These are phyloP conservation scores for Sclerotinia glacialis DNA, from an alignment of 2,329 filamentous ascomycete genomes.

Conservation along the genomic window DNA sequence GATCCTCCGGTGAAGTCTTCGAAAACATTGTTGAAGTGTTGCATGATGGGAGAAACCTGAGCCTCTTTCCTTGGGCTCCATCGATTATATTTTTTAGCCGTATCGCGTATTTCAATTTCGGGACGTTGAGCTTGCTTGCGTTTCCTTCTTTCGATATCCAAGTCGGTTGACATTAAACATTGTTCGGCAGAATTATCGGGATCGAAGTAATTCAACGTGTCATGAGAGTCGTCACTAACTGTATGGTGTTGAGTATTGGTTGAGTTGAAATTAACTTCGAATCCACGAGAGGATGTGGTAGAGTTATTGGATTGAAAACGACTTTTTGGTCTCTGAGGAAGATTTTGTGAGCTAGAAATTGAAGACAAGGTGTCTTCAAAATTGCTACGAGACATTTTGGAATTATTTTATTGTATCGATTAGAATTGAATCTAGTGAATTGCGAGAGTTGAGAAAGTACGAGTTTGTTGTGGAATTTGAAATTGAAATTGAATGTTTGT, in stretches of 20 bases:
- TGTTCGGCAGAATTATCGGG: conserved; percentile 16
- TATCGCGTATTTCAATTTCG: conserved; percentile 36
- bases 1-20: conserved; percentile 48
- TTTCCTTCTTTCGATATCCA: conserved; percentile 11
- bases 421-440: too few species aligned
- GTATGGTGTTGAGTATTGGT: conserved; percentile 19
- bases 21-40: conserved; percentile 46
- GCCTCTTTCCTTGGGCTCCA: conserved; percentile 35
- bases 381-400: conserved; percentile 9
- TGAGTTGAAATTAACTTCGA: conserved; percentile 1
- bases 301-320: conserved; percentile 10
- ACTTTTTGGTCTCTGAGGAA: conserved; percentile 10
- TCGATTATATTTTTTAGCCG: conserved; percentile 39
- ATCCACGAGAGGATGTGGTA: conserved; percentile 6
- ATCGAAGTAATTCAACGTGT: conserved; percentile 6
- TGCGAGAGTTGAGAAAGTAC: not conserved
- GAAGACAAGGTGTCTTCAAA: conserved; percentile 15
- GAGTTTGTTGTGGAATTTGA: not conserved
- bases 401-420: not conserved
- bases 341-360: conserved; percentile 9
- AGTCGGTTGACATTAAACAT: conserved; percentile 11
- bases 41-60: conserved; percentile 44
- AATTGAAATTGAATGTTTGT: not conserved
- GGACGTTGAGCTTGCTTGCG: conserved; percentile 26
- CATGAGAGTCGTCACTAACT: not conserved